Conservation (phyloP, 2,329 filamentous ascomycete species). For the Ophiocordyceps camponoti-leonardi region DNA sequence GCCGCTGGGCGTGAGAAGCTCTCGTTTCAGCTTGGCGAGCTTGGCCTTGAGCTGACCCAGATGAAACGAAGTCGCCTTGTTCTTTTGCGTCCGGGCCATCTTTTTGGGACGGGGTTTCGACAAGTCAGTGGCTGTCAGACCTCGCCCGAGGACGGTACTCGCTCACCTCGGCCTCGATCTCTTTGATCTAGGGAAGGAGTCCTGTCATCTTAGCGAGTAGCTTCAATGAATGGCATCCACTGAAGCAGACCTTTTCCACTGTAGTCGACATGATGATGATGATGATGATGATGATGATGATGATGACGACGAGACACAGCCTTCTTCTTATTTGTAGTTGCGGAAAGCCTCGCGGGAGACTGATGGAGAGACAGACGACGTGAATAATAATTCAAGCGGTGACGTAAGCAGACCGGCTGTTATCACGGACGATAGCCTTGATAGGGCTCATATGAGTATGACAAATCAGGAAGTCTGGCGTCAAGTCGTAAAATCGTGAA, state of each 20-base stretch:
- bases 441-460: no score
- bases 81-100: slow-evolving; percentile 96
- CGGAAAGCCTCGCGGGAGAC: no score
- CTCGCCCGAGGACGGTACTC: neutral
- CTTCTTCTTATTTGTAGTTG: neutral
- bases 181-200: slow-evolving; percentile 58
- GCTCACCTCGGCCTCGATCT: slow-evolving; percentile 83
- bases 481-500: no score
- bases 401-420: no score
- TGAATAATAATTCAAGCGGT: no score
- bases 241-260: slow-evolving; percentile 63
- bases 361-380: no score
- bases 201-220: neutral
- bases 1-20: slow-evolving; percentile 72
- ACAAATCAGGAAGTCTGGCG: no score
- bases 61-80: slow-evolving; percentile 89
- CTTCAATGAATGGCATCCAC: neutral
- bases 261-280: slow-evolving; percentile 73
- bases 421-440: no score
- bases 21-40: slow-evolving; percentile 91
- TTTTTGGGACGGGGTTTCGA: no score
- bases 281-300: no score
- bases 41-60: slow-evolving; percentile 95
- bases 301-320: no score
- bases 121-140: neutral